phyloP scores from a whole-genome alignment of 2,329 filamentous ascomycete species.

The Pyrenophora teres region DNA sequence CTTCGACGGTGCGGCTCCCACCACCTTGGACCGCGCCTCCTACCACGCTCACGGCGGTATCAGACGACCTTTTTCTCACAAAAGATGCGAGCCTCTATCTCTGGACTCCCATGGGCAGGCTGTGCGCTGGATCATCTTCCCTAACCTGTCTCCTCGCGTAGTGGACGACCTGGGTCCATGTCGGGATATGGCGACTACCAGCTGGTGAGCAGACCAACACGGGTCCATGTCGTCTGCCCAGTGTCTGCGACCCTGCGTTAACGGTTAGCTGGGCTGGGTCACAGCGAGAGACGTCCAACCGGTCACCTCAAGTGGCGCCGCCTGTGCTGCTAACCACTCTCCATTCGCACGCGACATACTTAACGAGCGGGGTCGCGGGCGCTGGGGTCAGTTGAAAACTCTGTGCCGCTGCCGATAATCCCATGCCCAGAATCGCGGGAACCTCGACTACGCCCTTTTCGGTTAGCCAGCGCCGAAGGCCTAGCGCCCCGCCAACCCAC shows the following conservation, averaged over 20 bases:
- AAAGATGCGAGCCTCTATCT: constrained; percentile 22
- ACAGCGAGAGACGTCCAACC: constrained; percentile 12
- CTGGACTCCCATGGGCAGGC: constrained; percentile 10
- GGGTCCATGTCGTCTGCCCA: constrained; percentile 16
- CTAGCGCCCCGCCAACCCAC: constrained; percentile 21
- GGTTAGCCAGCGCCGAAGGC: constrained; percentile 24
- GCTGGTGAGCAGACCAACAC: too few relatives aligned
- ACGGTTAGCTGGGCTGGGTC: constrained; percentile 18
- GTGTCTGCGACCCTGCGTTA: constrained; percentile 17
- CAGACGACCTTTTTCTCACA: constrained; percentile 24
- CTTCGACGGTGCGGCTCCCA: constrained; percentile 5
- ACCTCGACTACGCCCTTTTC: constrained; percentile 13
- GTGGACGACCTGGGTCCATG: constrained; percentile 18
- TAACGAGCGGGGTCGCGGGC: constrained; percentile 30
- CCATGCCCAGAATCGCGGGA: constrained; percentile 32
- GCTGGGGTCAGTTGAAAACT: constrained; percentile 32
- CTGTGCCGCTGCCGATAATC: constrained; percentile 34
- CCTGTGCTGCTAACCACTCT: not conserved
- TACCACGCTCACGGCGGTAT: constrained; percentile 9
- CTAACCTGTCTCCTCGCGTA: constrained; percentile 12
- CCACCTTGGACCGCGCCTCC: not conserved
- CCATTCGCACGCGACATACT: constrained; percentile 24
- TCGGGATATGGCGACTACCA: not conserved
- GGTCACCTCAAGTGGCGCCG: constrained; percentile 15
- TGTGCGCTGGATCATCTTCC: constrained; percentile 23